Evolutionary conservation across 192 early-diverging fungal genomes (phyloP).

Genomic region (Dispira parvispora): DNA sequence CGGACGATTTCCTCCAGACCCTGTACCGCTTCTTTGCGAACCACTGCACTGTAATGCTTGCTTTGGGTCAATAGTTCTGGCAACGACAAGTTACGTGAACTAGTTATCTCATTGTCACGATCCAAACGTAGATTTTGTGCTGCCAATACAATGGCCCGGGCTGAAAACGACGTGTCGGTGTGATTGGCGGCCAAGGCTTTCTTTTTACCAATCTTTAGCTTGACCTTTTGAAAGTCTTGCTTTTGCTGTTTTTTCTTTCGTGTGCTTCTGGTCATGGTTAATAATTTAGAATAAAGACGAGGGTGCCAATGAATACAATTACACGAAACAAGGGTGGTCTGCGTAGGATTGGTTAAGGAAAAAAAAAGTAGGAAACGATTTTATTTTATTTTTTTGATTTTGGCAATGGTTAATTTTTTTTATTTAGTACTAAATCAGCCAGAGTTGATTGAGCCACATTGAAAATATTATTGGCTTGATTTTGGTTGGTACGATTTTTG

Average conservation of each 20-base stretch:
- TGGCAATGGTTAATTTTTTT: too few relatives aligned
- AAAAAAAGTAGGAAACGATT: not conserved
- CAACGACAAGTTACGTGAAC: slow-evolving; percentile 58
- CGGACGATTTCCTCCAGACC: not conserved
- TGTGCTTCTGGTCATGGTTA: not conserved
- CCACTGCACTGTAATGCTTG: slow-evolving; percentile 54
- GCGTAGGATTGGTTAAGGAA: not conserved
- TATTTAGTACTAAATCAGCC: too few relatives aligned
- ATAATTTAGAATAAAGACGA: not conserved
- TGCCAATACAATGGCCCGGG: slow-evolving; percentile 57
- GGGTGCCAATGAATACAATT: not conserved
- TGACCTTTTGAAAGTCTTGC: slow-evolving; percentile 47
- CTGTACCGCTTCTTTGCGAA: slow-evolving; percentile 17
- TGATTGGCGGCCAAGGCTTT: slow-evolving; percentile 54
- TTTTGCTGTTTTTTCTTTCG: not conserved
- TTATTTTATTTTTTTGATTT: not conserved
- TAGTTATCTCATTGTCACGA: slow-evolving; percentile 54
- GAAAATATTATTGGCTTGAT: too few relatives aligned
- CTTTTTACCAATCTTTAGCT: slow-evolving; percentile 83
- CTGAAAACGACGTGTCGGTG: slow-evolving; percentile 70
- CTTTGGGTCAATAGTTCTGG: slow-evolving; percentile 55
- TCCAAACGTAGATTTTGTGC: slow-evolving; percentile 62
- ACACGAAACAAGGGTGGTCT: not conserved
- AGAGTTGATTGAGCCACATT: too few relatives aligned
- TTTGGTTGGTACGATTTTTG: too few relatives aligned